Evolutionary conservation across 345 rosid species (phyloP).

Genomic region (Lumnitzera littorea): DNA sequence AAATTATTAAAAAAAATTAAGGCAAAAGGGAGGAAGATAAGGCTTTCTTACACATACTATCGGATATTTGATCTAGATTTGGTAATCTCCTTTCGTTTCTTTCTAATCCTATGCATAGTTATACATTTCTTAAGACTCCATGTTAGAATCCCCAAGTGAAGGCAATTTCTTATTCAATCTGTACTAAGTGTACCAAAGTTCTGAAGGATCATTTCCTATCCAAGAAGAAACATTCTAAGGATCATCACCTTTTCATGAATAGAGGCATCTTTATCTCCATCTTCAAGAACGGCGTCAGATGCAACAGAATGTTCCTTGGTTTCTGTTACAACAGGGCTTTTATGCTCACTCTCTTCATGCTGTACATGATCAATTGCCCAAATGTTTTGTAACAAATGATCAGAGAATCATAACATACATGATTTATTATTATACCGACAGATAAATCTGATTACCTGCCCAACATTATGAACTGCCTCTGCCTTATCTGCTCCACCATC

Average conservation of each 20-base stretch:
- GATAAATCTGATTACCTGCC: slow-evolving; percentile 24
- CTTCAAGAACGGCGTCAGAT: slow-evolving; percentile 30
- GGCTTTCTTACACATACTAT: too few species aligned
- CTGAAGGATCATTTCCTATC: too few species aligned
- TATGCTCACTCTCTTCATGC: slow-evolving; percentile 29
- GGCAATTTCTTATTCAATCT: too few species aligned
- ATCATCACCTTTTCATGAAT: slow-evolving; percentile 16
- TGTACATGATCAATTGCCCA: slow-evolving; percentile 16
- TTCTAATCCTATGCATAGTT: too few species aligned
- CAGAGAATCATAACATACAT: not conserved
- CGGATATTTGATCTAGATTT: too few species aligned
- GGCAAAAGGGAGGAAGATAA: too few species aligned
- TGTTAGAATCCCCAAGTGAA: too few species aligned
- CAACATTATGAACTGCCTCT: slow-evolving; percentile 18
- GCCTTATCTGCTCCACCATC: slow-evolving; percentile 19
- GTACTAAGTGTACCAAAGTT: too few species aligned
- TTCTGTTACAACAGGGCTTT: slow-evolving; percentile 25
- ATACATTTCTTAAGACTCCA: too few species aligned
- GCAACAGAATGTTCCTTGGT: slow-evolving; percentile 24
- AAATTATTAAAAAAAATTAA: too few species aligned
- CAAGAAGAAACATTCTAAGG: not conserved
- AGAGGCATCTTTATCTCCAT: slow-evolving; percentile 26
- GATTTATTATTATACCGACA: not conserved
- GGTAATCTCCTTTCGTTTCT: too few species aligned
- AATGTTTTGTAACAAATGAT: not conserved